These are phyloP conservation scores for Cymbopogon citratus DNA, from an alignment of 176 grass and related monocot genomes.

Conservation along the genomic window DNA sequence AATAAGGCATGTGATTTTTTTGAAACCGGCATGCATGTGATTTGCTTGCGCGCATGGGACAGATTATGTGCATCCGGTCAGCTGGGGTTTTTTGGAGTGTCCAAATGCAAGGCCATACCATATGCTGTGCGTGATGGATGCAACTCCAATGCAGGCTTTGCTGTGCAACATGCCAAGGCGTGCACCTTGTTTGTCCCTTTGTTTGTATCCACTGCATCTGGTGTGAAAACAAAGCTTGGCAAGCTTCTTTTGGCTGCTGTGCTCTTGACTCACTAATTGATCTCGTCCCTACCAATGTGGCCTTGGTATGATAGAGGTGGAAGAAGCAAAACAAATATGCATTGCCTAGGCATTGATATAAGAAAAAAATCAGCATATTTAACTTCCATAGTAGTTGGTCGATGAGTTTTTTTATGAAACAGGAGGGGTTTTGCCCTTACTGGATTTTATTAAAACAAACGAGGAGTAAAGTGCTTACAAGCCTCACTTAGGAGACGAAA, in stretches of 20 bases:
- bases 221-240: not conserved
- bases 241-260: slow-evolving; percentile 7
- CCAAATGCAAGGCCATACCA: not conserved
- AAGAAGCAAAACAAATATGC: not conserved
- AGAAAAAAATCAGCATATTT: not conserved
- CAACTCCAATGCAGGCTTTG: not conserved
- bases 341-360: not conserved
- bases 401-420: too few species aligned
- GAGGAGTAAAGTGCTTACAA: too few species aligned
- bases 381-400: not conserved
- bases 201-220: slow-evolving; percentile 21
- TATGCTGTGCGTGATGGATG: not conserved
- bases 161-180: slow-evolving; percentile 28
- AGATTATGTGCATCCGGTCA: slow-evolving; percentile 11
- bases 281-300: not conserved
- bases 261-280: not conserved
- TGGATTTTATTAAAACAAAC: too few species aligned
- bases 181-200: slow-evolving; percentile 21
- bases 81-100: not conserved
- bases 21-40: slow-evolving; percentile 25
- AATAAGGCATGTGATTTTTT: not conserved
- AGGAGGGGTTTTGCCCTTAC: too few species aligned
- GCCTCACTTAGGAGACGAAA: too few species aligned
- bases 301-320: not conserved
- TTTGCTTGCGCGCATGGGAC: slow-evolving; percentile 17